Conservation (phyloP, 768 basidiomycete species). For the Boletus subcaerulescens region DNA sequence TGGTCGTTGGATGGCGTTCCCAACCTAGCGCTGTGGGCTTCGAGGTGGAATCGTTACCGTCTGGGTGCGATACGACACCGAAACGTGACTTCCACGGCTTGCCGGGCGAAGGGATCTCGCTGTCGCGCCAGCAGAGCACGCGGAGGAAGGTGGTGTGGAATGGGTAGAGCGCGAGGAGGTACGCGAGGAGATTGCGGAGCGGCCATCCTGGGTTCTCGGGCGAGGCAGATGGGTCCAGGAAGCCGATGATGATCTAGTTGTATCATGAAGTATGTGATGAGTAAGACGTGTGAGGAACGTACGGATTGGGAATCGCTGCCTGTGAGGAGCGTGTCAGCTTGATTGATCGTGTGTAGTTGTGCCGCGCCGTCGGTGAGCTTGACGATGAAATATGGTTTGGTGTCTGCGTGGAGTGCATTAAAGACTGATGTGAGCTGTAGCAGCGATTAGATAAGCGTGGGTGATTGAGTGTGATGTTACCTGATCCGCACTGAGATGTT, state of each 20-base stretch:
- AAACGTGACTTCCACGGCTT: conserved; percentile 61
- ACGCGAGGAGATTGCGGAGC: conserved; percentile 86
- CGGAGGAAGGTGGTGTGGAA: conserved; percentile 46
- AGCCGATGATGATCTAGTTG: conserved; percentile 51
- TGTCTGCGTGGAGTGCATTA: conserved; percentile 40
- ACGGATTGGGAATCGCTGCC: conserved; percentile 42
- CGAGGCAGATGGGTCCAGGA: conserved; percentile 84
- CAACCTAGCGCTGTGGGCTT: conserved; percentile 81
- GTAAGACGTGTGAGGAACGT: conserved; percentile 15
- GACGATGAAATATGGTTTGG: conserved; percentile 63
- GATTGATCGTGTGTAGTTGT: conserved; percentile 52
- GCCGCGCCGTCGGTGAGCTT: conserved; percentile 35
- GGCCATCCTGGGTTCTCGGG: conserved; percentile 85
- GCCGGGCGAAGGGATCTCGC: conserved; percentile 42
- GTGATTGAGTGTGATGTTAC: conserved; percentile 27
- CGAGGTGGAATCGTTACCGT: conserved; percentile 9
- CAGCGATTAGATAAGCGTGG: neutral
- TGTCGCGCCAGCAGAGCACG: conserved; percentile 77
- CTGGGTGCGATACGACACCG: conserved; percentile 42
- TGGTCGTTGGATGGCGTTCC: conserved; percentile 83
- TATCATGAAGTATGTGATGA: conserved; percentile 12
- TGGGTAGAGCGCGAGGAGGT: conserved; percentile 63
- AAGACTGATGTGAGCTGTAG: conserved; percentile 54
- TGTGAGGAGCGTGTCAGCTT: conserved; percentile 57
- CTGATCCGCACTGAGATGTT: conserved; percentile 40